These are phyloP conservation scores for Trametes coccinea DNA, from an alignment of 768 basidiomycete species.

Conservation along the genomic window DNA sequence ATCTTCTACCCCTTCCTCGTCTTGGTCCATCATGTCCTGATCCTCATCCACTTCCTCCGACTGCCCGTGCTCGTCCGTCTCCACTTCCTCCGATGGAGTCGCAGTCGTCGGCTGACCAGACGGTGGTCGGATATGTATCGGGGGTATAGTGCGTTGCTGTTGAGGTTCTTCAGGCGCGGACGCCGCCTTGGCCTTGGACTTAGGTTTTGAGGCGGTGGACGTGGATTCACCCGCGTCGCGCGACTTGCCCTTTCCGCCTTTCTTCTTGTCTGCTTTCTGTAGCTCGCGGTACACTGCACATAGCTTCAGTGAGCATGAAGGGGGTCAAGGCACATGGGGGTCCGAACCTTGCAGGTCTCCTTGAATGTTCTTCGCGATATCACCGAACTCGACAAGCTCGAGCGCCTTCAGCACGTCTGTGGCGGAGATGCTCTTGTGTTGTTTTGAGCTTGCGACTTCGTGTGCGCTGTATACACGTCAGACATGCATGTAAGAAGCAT, in stretches of 20 bases:
- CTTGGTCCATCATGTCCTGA: conserved; percentile 39
- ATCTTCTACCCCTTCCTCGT: conserved; percentile 36
- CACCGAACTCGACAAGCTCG: conserved; percentile 74
- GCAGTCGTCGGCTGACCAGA: conserved; percentile 8
- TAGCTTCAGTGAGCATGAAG: background rate
- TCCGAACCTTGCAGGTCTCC: conserved; percentile 60
- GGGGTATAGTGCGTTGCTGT: conserved; percentile 22
- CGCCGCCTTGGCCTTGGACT: conserved; percentile 37
- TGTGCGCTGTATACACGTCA: conserved; percentile 60
- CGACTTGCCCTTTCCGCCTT: conserved; percentile 29
- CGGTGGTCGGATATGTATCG: conserved; percentile 31
- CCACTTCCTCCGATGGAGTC: conserved; percentile 22
- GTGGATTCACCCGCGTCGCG: conserved; percentile 25
- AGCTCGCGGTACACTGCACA: conserved; percentile 62
- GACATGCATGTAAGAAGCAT: background rate
- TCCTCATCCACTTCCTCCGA: conserved; percentile 35
- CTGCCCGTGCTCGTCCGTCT: conserved; percentile 25
- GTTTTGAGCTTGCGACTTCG: conserved; percentile 80
- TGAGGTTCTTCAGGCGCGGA: background rate
- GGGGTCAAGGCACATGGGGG: background rate
- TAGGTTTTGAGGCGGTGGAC: conserved; percentile 29
- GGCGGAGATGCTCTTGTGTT: conserved; percentile 87
- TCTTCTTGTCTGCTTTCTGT: conserved; percentile 59
- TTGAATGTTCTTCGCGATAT: conserved; percentile 63
- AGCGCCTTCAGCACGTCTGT: conserved; percentile 89